A percentile compares a stretch with the other conserved stretches of the same genome.
phyloP scores from a whole-genome alignment of 495 filamentous ascomycete species.

The Xylaria curta region DNA sequence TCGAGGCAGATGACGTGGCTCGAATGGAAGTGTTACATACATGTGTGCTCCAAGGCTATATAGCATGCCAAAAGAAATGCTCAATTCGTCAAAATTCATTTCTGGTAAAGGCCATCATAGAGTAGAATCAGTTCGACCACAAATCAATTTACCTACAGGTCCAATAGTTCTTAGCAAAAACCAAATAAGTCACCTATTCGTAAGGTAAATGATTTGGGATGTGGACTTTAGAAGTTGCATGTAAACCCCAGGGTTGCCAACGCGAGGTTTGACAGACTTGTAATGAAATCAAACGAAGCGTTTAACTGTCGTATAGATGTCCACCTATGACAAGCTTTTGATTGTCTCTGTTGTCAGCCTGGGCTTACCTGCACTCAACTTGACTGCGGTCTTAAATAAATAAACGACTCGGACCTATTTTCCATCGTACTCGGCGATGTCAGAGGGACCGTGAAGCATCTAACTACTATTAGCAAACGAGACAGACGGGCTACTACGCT shows the following conservation, averaged over 20 bases:
- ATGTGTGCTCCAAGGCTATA: not conserved
- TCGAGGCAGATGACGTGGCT: not conserved
- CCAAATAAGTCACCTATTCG: too few relatives aligned
- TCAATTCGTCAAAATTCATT: not conserved
- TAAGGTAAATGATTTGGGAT: too few relatives aligned
- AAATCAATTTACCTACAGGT: too few relatives aligned
- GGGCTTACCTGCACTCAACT: not conserved
- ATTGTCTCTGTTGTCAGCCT: too few relatives aligned
- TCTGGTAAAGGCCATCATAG: not conserved
- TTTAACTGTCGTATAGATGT: not conserved
- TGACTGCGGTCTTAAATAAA: too few relatives aligned
- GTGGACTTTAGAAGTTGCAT: too few relatives aligned
- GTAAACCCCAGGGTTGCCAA: not conserved
- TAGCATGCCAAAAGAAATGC: not conserved
- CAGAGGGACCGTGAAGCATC: too few relatives aligned
- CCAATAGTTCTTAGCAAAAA: too few relatives aligned
- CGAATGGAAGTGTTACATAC: not conserved
- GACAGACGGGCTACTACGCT: not conserved
- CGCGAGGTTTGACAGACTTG: not conserved
- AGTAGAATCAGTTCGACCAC: not conserved
- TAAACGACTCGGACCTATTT: too few relatives aligned
- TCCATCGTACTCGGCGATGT: too few relatives aligned
- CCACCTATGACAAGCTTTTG: too few relatives aligned
- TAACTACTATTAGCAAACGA: not conserved
- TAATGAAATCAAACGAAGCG: not conserved